Evolutionary conservation across 2,329 filamentous ascomycete genomes (phyloP).

Genomic region (Ceratocystis diversiconidia): DNA sequence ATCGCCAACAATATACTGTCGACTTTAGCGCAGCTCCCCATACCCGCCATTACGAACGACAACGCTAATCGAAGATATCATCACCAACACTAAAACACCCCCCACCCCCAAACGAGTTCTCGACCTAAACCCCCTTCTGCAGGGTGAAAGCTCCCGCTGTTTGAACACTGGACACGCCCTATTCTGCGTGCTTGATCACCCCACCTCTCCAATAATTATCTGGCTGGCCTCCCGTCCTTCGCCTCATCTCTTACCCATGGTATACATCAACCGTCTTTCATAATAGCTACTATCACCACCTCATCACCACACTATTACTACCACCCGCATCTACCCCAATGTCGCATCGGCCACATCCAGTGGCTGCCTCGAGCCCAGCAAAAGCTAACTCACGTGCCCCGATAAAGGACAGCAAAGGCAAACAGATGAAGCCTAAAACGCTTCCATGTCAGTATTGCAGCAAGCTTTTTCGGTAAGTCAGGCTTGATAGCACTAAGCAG

Average conservation of each 20-base stretch:
- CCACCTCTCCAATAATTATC: neutral
- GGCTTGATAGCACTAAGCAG: conserved; percentile 13
- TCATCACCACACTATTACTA: neutral
- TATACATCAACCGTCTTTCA: conserved; percentile 5
- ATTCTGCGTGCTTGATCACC: neutral
- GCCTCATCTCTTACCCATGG: conserved; percentile 6
- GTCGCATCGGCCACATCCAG: neutral
- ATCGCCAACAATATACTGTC: neutral
- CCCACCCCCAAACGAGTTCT: neutral
- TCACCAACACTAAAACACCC: neutral
- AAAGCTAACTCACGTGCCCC: neutral
- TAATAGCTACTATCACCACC: neutral
- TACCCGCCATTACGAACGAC: neutral
- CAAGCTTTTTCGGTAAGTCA: conserved; percentile 45
- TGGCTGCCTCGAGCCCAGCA: neutral
- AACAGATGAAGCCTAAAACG: conserved; percentile 45
- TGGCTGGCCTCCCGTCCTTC: neutral
- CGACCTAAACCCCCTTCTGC: neutral
- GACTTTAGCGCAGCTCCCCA: neutral
- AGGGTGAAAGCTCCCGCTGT: neutral
- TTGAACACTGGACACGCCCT: neutral
- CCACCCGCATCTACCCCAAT: neutral
- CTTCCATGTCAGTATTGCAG: conserved; percentile 49
- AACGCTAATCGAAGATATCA: neutral
- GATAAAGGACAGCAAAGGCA: conserved; percentile 31